phyloP scores from a whole-genome alignment of 2,329 filamentous ascomycete genomes.

The Phyllosticta paracitricarpa region DNA sequence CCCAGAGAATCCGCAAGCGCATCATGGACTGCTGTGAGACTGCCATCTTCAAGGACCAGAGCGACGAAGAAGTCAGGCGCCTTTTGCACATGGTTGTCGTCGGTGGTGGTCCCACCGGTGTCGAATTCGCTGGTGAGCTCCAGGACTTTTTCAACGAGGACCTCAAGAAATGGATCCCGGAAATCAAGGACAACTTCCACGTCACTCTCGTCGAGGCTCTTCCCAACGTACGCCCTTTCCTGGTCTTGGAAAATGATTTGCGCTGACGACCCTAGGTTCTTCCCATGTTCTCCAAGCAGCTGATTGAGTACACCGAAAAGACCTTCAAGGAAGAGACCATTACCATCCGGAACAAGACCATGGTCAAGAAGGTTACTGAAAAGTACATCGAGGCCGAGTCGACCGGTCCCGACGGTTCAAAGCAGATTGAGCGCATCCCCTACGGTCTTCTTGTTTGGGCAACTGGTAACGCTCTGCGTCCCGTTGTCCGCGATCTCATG shows the following conservation, averaged over 20 bases:
- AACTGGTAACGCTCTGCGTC: conserved; percentile 88
- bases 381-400: conserved; percentile 87
- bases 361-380: conserved; percentile 95
- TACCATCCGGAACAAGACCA: conserved; percentile 94
- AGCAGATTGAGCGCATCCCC: conserved; percentile 70
- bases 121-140: conserved; percentile 96
- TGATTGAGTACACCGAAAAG: conserved; percentile 98
- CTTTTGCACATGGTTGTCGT: conserved; percentile 91
- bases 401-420: conserved; percentile 71
- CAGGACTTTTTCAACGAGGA: conserved; percentile 99
- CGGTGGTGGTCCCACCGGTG: conserved; percentile 85
- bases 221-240: conserved; percentile 53
- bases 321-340: conserved; percentile 99
- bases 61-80: conserved; percentile 76
- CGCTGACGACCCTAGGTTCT: conserved; percentile 42
- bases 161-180: conserved; percentile 94
- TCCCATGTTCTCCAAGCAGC: conserved; percentile 96
- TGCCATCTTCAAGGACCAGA: conserved; percentile 95
- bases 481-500: conserved; percentile 86
- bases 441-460: conserved; percentile 98
- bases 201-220: conserved; percentile 96
- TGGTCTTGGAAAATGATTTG: background rate
- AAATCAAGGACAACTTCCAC: conserved; percentile 90
- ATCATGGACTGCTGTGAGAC: conserved; percentile 99
- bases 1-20: conserved; percentile 91